Conservation (phyloP, 352 stramenopile species). For the Globisporangium camurandrum region DNA sequence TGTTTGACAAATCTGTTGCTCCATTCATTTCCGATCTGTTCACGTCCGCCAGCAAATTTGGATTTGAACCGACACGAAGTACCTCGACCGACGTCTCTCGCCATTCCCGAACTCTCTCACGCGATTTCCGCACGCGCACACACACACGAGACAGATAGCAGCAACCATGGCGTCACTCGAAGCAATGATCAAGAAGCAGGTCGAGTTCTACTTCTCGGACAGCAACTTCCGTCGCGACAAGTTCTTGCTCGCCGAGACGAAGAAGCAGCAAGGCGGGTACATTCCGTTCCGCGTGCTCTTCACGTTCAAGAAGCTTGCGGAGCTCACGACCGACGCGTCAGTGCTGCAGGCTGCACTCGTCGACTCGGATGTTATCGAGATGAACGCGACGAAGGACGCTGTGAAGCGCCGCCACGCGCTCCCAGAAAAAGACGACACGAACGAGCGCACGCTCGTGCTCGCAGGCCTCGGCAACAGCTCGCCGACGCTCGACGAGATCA, state of each 20-base stretch:
- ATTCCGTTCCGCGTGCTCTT: constrained; percentile 83
- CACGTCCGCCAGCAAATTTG: too few species aligned
- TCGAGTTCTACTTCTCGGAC: constrained; percentile 92
- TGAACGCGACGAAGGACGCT: constrained; percentile 70
- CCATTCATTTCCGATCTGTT: too few species aligned
- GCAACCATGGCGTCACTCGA: constrained; percentile 51
- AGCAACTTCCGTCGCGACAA: constrained; percentile 90
- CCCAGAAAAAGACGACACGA: constrained; percentile 50
- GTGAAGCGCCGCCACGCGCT: constrained; percentile 71
- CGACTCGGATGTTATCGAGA: constrained; percentile 68
- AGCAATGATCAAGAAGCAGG: constrained; percentile 82
- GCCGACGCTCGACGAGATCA: constrained; percentile 79
- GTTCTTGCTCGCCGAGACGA: constrained; percentile 83
- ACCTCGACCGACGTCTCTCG: not conserved
- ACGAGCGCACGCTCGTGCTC: constrained; percentile 63
- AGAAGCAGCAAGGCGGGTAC: constrained; percentile 77
- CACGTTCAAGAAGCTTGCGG: constrained; percentile 89
- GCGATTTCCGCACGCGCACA: not conserved
- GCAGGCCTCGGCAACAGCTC: constrained; percentile 46
- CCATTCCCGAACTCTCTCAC: not conserved
- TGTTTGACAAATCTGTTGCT: too few species aligned
- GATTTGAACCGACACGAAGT: not conserved
- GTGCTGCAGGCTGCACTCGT: constrained; percentile 64
- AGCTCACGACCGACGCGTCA: constrained; percentile 64
- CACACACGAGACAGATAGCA: not conserved